Evolutionary conservation across 2,329 filamentous ascomycete genomes (phyloP).

Genomic region (Calonectria crousiana): DNA sequence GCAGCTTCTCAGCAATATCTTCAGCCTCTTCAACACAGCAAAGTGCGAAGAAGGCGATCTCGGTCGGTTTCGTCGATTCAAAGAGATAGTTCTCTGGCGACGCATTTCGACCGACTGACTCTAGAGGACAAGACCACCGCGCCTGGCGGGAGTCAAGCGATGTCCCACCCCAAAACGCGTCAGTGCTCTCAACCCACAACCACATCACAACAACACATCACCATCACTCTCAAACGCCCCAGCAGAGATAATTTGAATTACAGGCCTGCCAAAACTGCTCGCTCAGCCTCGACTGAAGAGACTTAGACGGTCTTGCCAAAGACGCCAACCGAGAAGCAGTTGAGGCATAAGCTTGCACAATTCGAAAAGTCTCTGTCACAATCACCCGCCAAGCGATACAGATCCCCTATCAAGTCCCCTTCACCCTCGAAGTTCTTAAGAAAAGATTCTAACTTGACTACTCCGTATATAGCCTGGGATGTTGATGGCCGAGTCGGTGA

Average conservation of each 20-base stretch:
- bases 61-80: slow-evolving; percentile 44
- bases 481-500: slow-evolving; percentile 80
- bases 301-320: slow-evolving; percentile 50
- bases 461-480: slow-evolving; percentile 78
- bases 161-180: slow-evolving; percentile 45
- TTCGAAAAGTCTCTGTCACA: slow-evolving; percentile 48
- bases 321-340: slow-evolving; percentile 48
- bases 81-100: slow-evolving; percentile 60
- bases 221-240: slow-evolving; percentile 44
- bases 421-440: slow-evolving; percentile 67
- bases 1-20: slow-evolving; percentile 30
- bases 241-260: slow-evolving; percentile 38
- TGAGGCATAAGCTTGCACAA: slow-evolving; percentile 48
- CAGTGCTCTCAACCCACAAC: slow-evolving; percentile 41
- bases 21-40: slow-evolving; percentile 38
- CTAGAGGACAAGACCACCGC: slow-evolving; percentile 50
- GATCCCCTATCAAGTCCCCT: slow-evolving; percentile 55
- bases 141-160: slow-evolving; percentile 60
- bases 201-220: slow-evolving; percentile 38
- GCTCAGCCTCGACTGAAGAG: slow-evolving; percentile 37
- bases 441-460: slow-evolving; percentile 78
- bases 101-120: slow-evolving; percentile 53
- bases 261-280: slow-evolving; percentile 26
- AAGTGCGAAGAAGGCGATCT: slow-evolving; percentile 42
- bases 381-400: slow-evolving; percentile 48